Evolutionary conservation across 2,329 filamentous ascomycete species (phyloP), one percentile per base, ranked within the genome.

Genomic region (Orbilia javanica): DNA sequence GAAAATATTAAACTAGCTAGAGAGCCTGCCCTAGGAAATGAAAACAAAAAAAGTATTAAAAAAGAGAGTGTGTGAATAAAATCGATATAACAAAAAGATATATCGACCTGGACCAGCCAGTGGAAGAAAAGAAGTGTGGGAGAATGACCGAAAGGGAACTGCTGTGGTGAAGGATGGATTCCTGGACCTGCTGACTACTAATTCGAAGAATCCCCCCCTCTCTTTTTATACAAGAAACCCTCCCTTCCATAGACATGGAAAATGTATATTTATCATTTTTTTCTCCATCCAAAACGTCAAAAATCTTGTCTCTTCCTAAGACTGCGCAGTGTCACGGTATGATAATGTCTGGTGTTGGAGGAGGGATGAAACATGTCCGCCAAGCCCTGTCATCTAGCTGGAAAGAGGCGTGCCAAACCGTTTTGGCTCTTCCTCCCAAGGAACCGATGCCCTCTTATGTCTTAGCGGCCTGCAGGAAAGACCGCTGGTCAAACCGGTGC

Each of bases 101-200:
- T 73, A 73, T 73, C 69, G 69, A 73, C 62, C 69, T 65, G 69
- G 69, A 18, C 60, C 69, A 63, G 69, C 69, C 69, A 65, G 69
- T 60, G 22, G 57, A 65, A 44, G 8, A 39, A 57, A 73, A 27
- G 42, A 55, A 36, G 20, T 25, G 46, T n/a, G n/a, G n/a, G n/a
- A n/a, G n/a, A n/a, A 50, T 44, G 13, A 55, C 36, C n/a, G 36
- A 52, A 29, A 52, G 25, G 39, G 18, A 53, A 20, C 7, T 4
- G 50, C n/a, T 44, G 20, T 27, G 29, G 42, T 25, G 34, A n/a
- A 52, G 18, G n/a, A 22, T 15, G n/a, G 15, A 42, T 48, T 42
- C 20, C 27, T 31, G 20, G 25, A 53, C 22, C 22, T 31, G 50
- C 31, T 27, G 18, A 29, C 36, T 39, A 39, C n/a, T 39, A 39